phyloP scores from a whole-genome alignment of 306 rosid species.

The Betula pendula region DNA sequence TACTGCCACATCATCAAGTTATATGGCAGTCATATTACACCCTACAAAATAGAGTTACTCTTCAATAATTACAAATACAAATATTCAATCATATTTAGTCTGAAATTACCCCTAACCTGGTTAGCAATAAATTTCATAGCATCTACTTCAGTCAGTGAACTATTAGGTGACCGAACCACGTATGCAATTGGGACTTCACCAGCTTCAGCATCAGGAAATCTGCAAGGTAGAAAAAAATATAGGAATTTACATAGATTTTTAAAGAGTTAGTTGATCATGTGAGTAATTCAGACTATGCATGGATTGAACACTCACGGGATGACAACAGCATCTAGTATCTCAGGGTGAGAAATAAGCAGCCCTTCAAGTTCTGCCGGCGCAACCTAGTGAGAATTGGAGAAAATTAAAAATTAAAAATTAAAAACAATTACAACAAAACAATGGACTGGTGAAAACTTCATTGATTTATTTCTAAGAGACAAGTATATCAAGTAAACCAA shows the following conservation, averaged over 20 bases:
- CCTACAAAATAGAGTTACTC: too few relatives aligned
- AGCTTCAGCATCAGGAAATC: slow-evolving; percentile 91
- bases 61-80: too few relatives aligned
- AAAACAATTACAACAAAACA: background rate
- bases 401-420: slow-evolving; percentile 7
- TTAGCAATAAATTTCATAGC: slow-evolving; percentile 55
- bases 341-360: slow-evolving; percentile 88
- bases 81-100: too few relatives aligned
- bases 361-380: slow-evolving; percentile 99
- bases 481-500: background rate
- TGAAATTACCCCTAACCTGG: slow-evolving; percentile 49
- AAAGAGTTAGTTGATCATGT: background rate
- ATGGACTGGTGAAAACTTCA: too few relatives aligned
- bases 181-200: slow-evolving; percentile 90
- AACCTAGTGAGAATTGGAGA: slow-evolving; percentile 48
- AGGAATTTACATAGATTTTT: background rate
- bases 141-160: slow-evolving; percentile 79
- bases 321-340: slow-evolving; percentile 90
- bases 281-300: background rate
- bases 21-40: too few relatives aligned
- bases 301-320: slow-evolving; percentile 74
- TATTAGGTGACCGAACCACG: slow-evolving; percentile 65
- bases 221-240: slow-evolving; percentile 15
- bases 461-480: too few relatives aligned
- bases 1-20: too few relatives aligned